Conservation (phyloP, 2,329 filamentous ascomycete species). For the Trichoderma koningii region DNA sequence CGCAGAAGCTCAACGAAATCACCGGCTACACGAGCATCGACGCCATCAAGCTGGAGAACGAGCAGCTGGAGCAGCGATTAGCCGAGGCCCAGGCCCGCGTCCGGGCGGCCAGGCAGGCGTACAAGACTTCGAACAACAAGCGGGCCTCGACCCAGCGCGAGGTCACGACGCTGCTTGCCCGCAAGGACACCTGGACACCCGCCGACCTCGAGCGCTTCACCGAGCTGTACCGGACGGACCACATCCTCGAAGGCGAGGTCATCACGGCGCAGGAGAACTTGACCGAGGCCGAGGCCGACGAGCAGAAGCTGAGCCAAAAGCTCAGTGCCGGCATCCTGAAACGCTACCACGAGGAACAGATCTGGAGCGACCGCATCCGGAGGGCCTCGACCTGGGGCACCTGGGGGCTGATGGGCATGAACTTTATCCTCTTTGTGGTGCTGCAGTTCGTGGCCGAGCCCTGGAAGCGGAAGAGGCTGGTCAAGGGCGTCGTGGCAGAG, state of each 20-base stretch:
- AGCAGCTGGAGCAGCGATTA: constrained; percentile 62
- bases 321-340: constrained; percentile 82
- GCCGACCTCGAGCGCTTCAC: constrained; percentile 93
- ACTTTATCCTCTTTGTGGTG: constrained; percentile 83
- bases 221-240: constrained; percentile 84
- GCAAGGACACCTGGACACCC: constrained; percentile 90
- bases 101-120: constrained; percentile 69
- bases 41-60: constrained; percentile 76
- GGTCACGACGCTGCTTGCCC: constrained; percentile 88
- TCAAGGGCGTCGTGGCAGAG: constrained; percentile 79
- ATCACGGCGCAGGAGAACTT: constrained; percentile 70
- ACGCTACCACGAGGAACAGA: constrained; percentile 97
- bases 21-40: constrained; percentile 95
- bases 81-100: constrained; percentile 64
- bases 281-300: constrained; percentile 72
- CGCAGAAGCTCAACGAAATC: constrained; percentile 86
- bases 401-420: constrained; percentile 96
- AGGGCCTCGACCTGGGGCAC: constrained; percentile 98
- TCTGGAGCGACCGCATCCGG: constrained; percentile 97
- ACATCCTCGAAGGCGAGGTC: constrained; percentile 87
- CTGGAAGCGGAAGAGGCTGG: constrained; percentile 79
- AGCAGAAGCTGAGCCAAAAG: constrained; percentile 74
- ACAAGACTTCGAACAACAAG: constrained; percentile 80
- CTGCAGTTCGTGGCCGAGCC: constrained; percentile 91
- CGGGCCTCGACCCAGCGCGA: constrained; percentile 91